Percentiles rank a stretch among this genome's conserved stretches.
phyloP scores from a whole-genome alignment of 148 eudicot species.

The Tetragonia tetragonoides region DNA sequence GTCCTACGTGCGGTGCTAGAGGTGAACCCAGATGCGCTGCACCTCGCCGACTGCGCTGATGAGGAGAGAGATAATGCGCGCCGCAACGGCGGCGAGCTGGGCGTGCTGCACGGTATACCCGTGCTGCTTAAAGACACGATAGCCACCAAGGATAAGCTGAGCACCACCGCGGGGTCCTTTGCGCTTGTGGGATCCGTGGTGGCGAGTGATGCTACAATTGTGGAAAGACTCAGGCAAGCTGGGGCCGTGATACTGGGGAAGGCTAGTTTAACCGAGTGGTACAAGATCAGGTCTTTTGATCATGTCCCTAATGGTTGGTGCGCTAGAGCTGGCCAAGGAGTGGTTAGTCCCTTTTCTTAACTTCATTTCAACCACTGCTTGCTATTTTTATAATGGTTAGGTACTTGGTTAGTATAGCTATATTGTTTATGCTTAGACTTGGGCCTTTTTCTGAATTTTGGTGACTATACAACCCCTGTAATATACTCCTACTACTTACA shows the following conservation, averaged over 20 bases:
- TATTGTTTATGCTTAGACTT: no score
- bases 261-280: slow-evolving; percentile 68
- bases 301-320: slow-evolving; percentile 61
- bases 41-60: slow-evolving; percentile 52
- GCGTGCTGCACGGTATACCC: slow-evolving; percentile 61
- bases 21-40: slow-evolving; percentile 59
- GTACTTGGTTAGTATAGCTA: no score
- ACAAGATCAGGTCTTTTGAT: slow-evolving; percentile 39
- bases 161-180: slow-evolving; percentile 68
- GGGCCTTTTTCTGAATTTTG: no score
- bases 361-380: background rate
- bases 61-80: slow-evolving; percentile 18
- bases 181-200: slow-evolving; percentile 64
- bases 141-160: slow-evolving; percentile 46
- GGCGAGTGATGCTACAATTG: slow-evolving; percentile 60
- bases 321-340: slow-evolving; percentile 57
- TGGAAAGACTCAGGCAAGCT: slow-evolving; percentile 46
- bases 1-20: slow-evolving; percentile 54
- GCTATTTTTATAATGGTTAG: no score
- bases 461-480: no score
- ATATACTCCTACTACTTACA: no score
- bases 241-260: slow-evolving; percentile 66
- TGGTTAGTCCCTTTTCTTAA: slow-evolving; percentile 25
- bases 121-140: slow-evolving; percentile 67
- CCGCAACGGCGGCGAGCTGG: slow-evolving; percentile 1